Percentiles rank a stretch among this genome's conserved stretches.
Evolutionary conservation across 208 protist species (phyloP).

Genomic region (Novymonas esmeraldas): DNA sequence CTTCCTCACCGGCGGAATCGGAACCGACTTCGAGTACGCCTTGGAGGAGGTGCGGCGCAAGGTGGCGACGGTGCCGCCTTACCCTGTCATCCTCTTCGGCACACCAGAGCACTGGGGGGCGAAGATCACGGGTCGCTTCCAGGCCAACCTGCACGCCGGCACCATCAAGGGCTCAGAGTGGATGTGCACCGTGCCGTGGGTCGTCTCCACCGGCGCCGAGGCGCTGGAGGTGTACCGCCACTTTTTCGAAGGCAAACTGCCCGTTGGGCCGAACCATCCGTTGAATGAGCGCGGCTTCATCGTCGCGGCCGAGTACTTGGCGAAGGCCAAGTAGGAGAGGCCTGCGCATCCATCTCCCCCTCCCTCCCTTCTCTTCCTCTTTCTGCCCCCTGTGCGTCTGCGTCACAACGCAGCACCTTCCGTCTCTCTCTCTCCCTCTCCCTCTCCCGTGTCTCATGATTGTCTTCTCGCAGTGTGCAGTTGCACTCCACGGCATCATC

Average conservation of each 20-base stretch:
- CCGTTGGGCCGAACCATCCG: slow-evolving; percentile 69
- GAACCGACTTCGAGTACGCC: slow-evolving; percentile 94
- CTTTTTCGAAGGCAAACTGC: slow-evolving; percentile 84
- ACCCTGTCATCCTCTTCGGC: slow-evolving; percentile 91
- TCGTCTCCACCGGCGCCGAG: slow-evolving; percentile 82
- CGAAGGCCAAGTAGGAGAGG: slow-evolving; percentile 23
- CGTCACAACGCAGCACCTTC: no score
- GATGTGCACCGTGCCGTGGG: slow-evolving; percentile 92
- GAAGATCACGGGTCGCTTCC: slow-evolving; percentile 85
- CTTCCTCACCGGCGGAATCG: slow-evolving; percentile 91
- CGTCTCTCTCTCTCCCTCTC: no score
- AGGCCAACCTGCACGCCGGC: slow-evolving; percentile 72
- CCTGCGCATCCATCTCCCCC: no score
- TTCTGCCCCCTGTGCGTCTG: no score
- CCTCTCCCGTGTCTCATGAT: no score
- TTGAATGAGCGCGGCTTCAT: slow-evolving; percentile 88
- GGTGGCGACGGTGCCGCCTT: slow-evolving; percentile 81
- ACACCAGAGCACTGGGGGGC: slow-evolving; percentile 67
- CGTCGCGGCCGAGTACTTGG: slow-evolving; percentile 75
- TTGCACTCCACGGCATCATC: no score
- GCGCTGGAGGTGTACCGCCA: slow-evolving; percentile 86
- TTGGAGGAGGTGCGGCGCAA: slow-evolving; percentile 94
- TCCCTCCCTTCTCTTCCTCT: no score
- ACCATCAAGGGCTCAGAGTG: slow-evolving; percentile 93
- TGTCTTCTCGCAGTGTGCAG: no score